Conservation (phyloP, 2,329 filamentous ascomycete genomes). For the Xylaria hypoxylon region DNA sequence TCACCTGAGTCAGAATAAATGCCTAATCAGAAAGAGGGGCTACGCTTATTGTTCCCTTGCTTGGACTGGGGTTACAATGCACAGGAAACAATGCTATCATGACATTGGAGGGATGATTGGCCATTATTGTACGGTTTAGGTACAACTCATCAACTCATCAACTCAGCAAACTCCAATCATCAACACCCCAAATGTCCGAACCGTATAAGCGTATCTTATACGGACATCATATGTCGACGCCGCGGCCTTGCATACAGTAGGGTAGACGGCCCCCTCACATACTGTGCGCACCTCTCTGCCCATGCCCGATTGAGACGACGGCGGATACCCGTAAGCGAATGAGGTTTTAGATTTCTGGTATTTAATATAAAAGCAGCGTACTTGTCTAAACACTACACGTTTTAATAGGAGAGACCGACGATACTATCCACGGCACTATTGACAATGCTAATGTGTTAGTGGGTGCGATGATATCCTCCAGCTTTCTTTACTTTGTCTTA, state of each 20-base stretch:
- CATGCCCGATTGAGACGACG: not conserved
- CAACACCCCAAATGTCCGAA: not conserved
- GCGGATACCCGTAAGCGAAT: not conserved
- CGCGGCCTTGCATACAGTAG: not conserved
- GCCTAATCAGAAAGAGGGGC: constrained; percentile 13
- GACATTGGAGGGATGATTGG: not conserved
- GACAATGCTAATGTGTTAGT: not conserved
- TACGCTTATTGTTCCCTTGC: not conserved
- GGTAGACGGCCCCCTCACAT: not conserved
- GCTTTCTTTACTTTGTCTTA: not conserved
- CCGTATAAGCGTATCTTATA: not conserved
- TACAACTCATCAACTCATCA: not conserved
- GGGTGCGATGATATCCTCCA: not conserved
- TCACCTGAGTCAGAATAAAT: not conserved
- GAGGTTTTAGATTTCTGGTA: not conserved
- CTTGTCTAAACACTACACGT: not conserved
- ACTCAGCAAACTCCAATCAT: constrained; percentile 1
- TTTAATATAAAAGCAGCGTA: not conserved
- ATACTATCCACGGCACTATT: not conserved
- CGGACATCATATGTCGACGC: not conserved
- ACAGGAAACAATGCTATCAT: not conserved
- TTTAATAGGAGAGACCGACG: not conserved
- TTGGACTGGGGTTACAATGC: constrained; percentile 6
- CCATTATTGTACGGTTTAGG: not conserved
- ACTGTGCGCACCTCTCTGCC: constrained; percentile 10